A percentile compares a stretch with the other conserved stretches of the same genome.
These are phyloP conservation scores for Boletus tylopilopsis DNA, from an alignment of 768 basidiomycete species.

Conservation along the genomic window DNA sequence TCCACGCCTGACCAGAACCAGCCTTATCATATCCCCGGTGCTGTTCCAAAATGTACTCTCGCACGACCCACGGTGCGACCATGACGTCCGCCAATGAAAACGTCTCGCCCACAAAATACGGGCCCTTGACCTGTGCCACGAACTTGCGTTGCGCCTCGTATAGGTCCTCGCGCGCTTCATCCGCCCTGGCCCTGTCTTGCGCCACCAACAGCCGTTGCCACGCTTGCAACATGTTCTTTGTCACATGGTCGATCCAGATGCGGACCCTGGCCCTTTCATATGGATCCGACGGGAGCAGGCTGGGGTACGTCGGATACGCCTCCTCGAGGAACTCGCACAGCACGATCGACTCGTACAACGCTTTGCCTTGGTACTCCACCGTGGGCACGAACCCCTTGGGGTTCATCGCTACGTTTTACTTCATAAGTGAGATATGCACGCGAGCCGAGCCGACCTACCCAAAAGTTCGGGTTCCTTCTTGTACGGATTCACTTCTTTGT, in stretches of 20 bases:
- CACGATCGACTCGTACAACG: constrained; percentile 62
- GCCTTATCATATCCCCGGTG: constrained; percentile 45
- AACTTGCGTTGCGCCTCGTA: constrained; percentile 36
- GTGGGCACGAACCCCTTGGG: constrained; percentile 69
- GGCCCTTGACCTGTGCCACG: constrained; percentile 40
- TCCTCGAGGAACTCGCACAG: constrained; percentile 69
- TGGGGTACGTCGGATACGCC: constrained; percentile 40
- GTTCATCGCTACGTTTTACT: constrained; percentile 40
- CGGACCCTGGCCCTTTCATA: constrained; percentile 48
- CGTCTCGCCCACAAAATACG: constrained; percentile 54
- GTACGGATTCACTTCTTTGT: constrained; percentile 63
- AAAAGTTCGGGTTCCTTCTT: constrained; percentile 60
- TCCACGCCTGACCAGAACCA: constrained; percentile 43
- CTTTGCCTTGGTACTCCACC: constrained; percentile 46
- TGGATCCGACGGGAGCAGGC: constrained; percentile 51
- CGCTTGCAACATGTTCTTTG: constrained; percentile 49
- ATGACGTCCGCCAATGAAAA: constrained; percentile 52
- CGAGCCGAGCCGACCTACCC: constrained; percentile 32
- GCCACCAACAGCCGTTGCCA: constrained; percentile 46
- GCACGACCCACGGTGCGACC: constrained; percentile 52
- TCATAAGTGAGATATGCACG: background rate
- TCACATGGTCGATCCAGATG: constrained; percentile 55
- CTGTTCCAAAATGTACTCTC: constrained; percentile 47
- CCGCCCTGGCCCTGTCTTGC: constrained; percentile 36
- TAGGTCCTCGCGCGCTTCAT: constrained; percentile 34